A percentile compares a stretch with the other conserved stretches of the same genome.
Evolutionary conservation across 345 rosid species (phyloP).

Genomic region (Iberis pinnata): DNA sequence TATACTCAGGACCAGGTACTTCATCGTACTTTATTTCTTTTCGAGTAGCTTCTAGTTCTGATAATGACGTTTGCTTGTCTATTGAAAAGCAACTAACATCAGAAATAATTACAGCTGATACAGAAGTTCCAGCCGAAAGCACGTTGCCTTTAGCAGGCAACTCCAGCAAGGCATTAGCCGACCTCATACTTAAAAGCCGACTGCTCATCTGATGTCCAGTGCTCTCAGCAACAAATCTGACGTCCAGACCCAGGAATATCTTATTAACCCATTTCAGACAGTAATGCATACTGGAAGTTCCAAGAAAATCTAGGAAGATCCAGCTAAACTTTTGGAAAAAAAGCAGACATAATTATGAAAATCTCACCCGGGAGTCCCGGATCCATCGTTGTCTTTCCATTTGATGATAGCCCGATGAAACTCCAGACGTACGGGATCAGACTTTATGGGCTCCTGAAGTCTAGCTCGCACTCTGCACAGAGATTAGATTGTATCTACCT

Average conservation of each 20-base stretch:
- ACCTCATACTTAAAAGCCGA: constrained; percentile 86
- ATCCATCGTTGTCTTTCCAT: constrained; percentile 80
- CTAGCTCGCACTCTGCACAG: constrained; percentile 60
- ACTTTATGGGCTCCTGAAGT: constrained; percentile 56
- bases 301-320: constrained; percentile 3
- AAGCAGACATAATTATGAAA: constrained; percentile 10
- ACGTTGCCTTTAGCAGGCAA: constrained; percentile 58
- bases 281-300: constrained; percentile 3
- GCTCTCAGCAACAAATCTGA: constrained; percentile 90
- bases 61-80: constrained; percentile 23
- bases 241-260: constrained; percentile 20
- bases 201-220: constrained; percentile 89
- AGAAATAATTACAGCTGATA: constrained; percentile 60
- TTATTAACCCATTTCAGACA: constrained; percentile 8
- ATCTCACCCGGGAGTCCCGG: constrained; percentile 76
- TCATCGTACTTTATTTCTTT: constrained; percentile 30
- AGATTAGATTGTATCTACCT: constrained; percentile 3
- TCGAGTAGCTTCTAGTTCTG: constrained; percentile 31
- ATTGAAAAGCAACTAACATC: constrained; percentile 37
- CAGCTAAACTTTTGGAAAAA: constrained; percentile 4
- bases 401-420: constrained; percentile 68
- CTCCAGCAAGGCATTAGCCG: constrained; percentile 83
- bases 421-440: constrained; percentile 57
- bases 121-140: constrained; percentile 65
- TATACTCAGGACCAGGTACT: constrained; percentile 33